phyloP scores from a whole-genome alignment of 148 eudicot species.

The Tetragonia tetragonoides region DNA sequence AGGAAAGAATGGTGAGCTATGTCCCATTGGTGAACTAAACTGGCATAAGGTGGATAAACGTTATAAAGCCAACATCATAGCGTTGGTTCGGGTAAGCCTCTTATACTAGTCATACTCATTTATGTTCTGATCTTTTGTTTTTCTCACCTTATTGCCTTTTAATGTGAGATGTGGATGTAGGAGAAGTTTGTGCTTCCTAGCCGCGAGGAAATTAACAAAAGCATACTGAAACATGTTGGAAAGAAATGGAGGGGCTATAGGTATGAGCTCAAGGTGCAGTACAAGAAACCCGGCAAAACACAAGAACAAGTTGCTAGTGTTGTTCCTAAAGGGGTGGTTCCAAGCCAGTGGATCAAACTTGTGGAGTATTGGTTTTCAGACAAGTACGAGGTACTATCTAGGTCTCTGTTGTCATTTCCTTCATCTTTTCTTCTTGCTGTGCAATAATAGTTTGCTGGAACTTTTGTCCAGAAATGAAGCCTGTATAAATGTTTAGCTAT shows the following conservation, averaged over 20 bases:
- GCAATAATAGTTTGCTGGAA: background rate
- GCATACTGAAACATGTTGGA: constrained; percentile 34
- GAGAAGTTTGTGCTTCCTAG: constrained; percentile 34
- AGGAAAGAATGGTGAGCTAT: constrained; percentile 34
- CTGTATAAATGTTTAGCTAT: constrained; percentile 1
- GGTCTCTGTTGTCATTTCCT: background rate
- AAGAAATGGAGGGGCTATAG: constrained; percentile 33
- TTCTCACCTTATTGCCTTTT: constrained; percentile 13
- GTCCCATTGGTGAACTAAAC: constrained; percentile 34
- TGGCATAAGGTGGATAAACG: constrained; percentile 35
- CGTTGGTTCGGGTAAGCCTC: constrained; percentile 31
- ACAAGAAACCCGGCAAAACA: constrained; percentile 30
- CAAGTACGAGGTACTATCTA: constrained; percentile 22
- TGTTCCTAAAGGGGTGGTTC: constrained; percentile 31
- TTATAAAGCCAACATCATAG: constrained; percentile 28
- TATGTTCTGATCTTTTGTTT: background rate
- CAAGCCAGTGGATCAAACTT: constrained; percentile 36
- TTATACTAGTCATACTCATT: background rate
- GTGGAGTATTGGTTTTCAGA: constrained; percentile 41
- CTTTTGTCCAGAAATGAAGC: constrained; percentile 1
- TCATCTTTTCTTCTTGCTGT: background rate
- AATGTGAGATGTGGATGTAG: constrained; percentile 19
- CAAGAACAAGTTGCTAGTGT: constrained; percentile 31
- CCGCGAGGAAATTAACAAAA: constrained; percentile 26
- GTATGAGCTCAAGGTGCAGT: constrained; percentile 29